Base-by-base conservation (phyloP, 371 early-diverging fungal species). In the Apophysomyces sp. region DNA sequence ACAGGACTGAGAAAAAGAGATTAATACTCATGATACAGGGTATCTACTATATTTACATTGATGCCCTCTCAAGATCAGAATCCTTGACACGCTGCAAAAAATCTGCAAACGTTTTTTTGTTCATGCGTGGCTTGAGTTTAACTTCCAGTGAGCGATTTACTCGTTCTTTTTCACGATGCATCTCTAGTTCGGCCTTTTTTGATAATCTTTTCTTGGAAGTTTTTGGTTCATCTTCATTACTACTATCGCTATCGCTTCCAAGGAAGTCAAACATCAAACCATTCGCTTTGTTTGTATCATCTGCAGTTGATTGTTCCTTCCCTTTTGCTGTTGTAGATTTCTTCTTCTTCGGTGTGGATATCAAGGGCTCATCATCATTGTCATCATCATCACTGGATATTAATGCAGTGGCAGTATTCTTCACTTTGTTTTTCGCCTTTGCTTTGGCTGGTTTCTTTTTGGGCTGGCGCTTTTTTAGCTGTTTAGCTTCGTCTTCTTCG, bases 121-220 rank as follows among this genome's bases (percentile, higher is more conserved):
- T 61, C 21, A 41, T 57, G 4, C 62, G 59, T 16, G 67, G 67
- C 31, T 62, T 41, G 4, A 67, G 29, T 36, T 55, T 61, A 16
- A 63, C 54, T 49, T 57, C 41, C 0, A 41, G 39, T 21, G 60
- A 37, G 31, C 72, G 68, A 4, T 58, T 51, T 24, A 68, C 24
- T 1, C 72, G 68, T 30, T 67, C 68, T 11, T 53, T 66, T 49
- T 73, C 69, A 36, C 59, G 54, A 30, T 66, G 63, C 63, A 73
- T 66, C 11, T 63, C 58, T 30, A 63, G n/a, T 49, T 61, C 49
- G 2, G 68, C 69, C 34, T 66, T 60, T 28, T 57, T 60, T 1
- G 67, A 66, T 27, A 64, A 16, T 13, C 28, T 9, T 16, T 29
- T 58, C 16, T 29, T 58, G n/a, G 58, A 16, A n/a, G 13, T 21